phyloP scores from a whole-genome alignment of 1,284 basidiomycete species.

The Sporisorium reilianum region DNA sequence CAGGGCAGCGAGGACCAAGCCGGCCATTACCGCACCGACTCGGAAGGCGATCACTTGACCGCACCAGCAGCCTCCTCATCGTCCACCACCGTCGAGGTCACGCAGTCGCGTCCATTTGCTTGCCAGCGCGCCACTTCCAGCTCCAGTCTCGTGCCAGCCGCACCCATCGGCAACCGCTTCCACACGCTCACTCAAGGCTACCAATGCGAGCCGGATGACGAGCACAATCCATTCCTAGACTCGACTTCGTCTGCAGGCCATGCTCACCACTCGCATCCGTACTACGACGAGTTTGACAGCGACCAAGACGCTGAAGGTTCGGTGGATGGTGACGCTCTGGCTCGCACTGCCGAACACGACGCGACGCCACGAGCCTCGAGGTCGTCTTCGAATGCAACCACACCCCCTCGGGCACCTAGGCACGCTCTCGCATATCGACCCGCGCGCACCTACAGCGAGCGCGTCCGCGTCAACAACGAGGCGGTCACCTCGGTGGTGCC shows the following conservation, averaged over 20 bases:
- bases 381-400: constrained; percentile 17
- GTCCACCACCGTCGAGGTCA: neutral
- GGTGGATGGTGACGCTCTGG: constrained; percentile 14
- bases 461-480: constrained; percentile 31
- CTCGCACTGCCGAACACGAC: neutral
- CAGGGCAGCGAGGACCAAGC: constrained; percentile 11
- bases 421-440: constrained; percentile 12
- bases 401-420: constrained; percentile 11
- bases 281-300: constrained; percentile 41
- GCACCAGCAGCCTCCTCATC: constrained; percentile 8
- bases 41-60: constrained; percentile 18
- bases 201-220: constrained; percentile 38
- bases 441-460: constrained; percentile 29
- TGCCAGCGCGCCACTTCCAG: neutral
- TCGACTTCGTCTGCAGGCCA: constrained; percentile 11
- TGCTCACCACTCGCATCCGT: constrained; percentile 11
- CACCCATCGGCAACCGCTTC: constrained; percentile 14
- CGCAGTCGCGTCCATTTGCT: neutral
- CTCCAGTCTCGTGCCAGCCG: constrained; percentile 4
- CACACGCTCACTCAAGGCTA: constrained; percentile 20
- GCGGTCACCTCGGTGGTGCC: constrained; percentile 16
- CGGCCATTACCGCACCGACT: constrained; percentile 26
- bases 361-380: constrained; percentile 21
- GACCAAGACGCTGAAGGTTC: constrained; percentile 41
- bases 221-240: constrained; percentile 43